phyloP scores from a whole-genome alignment of 257 asterid species.

The Scutellaria barbata region DNA sequence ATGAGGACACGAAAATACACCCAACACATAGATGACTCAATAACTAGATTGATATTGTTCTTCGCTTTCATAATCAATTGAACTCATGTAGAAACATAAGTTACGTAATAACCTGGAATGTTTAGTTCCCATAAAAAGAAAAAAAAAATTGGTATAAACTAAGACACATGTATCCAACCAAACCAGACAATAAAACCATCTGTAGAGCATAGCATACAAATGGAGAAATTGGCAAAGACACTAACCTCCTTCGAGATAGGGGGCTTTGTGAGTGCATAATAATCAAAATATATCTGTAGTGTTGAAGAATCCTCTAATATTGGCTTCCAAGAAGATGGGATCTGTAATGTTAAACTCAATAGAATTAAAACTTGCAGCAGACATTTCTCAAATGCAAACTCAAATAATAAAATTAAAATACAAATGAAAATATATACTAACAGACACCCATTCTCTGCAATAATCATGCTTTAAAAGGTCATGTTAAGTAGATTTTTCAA shows the following conservation, averaged over 20 bases:
- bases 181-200: slow-evolving; percentile 6
- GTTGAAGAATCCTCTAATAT: slow-evolving; percentile 84
- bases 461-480: slow-evolving; percentile 21
- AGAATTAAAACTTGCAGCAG: slow-evolving; percentile 32
- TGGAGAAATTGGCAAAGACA: slow-evolving; percentile 24
- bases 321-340: slow-evolving; percentile 89
- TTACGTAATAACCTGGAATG: not conserved
- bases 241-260: slow-evolving; percentile 94
- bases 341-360: slow-evolving; percentile 52
- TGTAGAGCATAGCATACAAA: slow-evolving; percentile 20
- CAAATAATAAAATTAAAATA: not conserved
- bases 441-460: slow-evolving; percentile 19
- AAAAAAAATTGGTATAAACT: not conserved
- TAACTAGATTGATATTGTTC: slow-evolving; percentile 13
- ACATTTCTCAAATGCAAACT: slow-evolving; percentile 21
- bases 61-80: not conserved
- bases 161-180: not conserved
- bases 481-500: not conserved
- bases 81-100: slow-evolving; percentile 10
- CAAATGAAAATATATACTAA: not conserved
- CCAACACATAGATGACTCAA: slow-evolving; percentile 15
- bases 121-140: not conserved
- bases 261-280: slow-evolving; percentile 78
- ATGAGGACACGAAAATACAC: slow-evolving; percentile 23
- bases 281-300: slow-evolving; percentile 89